These are phyloP conservation scores for Guadua angustifolia DNA, from an alignment of 176 grass and related monocot species.

Conservation along the genomic window DNA sequence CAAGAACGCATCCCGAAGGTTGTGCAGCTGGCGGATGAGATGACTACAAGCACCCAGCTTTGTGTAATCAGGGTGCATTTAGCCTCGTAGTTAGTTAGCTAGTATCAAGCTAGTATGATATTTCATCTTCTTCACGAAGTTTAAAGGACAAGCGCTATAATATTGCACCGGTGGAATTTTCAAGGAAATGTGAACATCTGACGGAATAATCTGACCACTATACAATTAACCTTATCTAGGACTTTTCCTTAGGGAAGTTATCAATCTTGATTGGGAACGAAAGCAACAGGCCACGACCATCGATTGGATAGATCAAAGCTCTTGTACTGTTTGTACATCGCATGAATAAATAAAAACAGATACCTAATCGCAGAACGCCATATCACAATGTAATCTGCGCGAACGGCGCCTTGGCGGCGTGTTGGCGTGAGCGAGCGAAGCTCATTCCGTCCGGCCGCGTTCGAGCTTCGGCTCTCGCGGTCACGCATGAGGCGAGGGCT, in stretches of 20 bases:
- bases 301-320: constrained; percentile 28
- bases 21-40: too few relatives aligned
- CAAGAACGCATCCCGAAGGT: too few relatives aligned
- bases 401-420: too few relatives aligned
- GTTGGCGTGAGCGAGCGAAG: too few relatives aligned
- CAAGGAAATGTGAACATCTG: constrained; percentile 36
- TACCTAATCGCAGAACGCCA: background rate
- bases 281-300: constrained; percentile 7
- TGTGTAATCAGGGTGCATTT: background rate
- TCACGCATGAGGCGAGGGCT: too few relatives aligned
- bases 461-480: too few relatives aligned
- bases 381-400: background rate
- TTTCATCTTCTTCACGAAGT: constrained; percentile 2
- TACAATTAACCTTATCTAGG: constrained; percentile 37
- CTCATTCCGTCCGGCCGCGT: too few relatives aligned
- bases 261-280: constrained; percentile 24
- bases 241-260: constrained; percentile 37
- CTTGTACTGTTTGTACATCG: background rate
- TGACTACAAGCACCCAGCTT: background rate
- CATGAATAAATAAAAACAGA: background rate
- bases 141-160: background rate
- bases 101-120: background rate
- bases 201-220: constrained; percentile 41
- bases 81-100: background rate
- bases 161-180: background rate